Percentiles rank a stretch among this genome's conserved stretches.
Conservation (phyloP, 192 early-diverging fungal species). For the Chytriomyces sp. region DNA sequence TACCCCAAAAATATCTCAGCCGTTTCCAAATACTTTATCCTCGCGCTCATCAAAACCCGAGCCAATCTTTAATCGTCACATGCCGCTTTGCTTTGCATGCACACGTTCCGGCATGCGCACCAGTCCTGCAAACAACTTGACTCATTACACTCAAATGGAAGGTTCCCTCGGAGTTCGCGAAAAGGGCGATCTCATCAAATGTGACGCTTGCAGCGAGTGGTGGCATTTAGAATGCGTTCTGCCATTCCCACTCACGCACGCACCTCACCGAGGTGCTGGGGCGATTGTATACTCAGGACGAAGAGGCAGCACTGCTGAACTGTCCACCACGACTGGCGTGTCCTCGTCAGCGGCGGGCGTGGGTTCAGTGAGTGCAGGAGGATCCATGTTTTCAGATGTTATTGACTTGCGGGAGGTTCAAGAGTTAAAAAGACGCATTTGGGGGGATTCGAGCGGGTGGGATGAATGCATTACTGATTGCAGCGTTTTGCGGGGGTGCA, state of each 20-base stretch:
- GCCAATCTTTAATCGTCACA: neutral
- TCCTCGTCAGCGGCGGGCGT: slow-evolving; percentile 1
- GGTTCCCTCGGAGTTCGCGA: slow-evolving; percentile 4
- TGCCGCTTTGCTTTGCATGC: slow-evolving; percentile 30
- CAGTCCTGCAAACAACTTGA: slow-evolving; percentile 15
- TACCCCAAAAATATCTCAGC: neutral
- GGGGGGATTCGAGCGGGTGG: slow-evolving; percentile 16
- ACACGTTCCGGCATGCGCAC: slow-evolving; percentile 31
- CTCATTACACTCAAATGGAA: slow-evolving; percentile 31
- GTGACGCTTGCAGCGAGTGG: slow-evolving; percentile 55
- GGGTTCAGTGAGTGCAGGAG: slow-evolving; percentile 21
- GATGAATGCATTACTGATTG: slow-evolving; percentile 7
- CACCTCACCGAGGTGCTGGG: slow-evolving; percentile 34
- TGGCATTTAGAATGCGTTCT: slow-evolving; percentile 64
- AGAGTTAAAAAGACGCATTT: slow-evolving; percentile 23
- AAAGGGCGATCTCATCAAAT: slow-evolving; percentile 49
- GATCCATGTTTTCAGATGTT: neutral
- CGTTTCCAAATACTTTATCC: neutral
- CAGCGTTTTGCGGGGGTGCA: neutral
- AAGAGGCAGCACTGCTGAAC: slow-evolving; percentile 30
- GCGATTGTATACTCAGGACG: too few species aligned
- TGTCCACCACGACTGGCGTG: neutral
- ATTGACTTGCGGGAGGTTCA: neutral
- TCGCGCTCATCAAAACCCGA: neutral
- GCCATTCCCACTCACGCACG: slow-evolving; percentile 44